A percentile compares a stretch with the other conserved stretches of the same genome.
Conservation (phyloP, 495 filamentous ascomycete species). For the Pyrenopolyporus hunteri region DNA sequence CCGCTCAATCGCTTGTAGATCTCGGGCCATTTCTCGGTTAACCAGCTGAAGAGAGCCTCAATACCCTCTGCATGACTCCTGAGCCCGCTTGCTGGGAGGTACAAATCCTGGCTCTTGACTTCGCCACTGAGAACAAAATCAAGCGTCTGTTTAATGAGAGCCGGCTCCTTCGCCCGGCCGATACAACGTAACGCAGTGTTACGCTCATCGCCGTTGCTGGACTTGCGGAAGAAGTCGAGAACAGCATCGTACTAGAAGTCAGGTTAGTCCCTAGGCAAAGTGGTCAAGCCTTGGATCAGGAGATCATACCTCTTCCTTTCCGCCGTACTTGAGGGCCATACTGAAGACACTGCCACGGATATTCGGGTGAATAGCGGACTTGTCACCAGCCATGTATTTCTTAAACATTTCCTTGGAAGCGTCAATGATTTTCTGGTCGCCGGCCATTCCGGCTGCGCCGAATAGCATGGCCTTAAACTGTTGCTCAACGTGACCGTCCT, state of each 20-base stretch:
- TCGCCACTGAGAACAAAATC: constrained; percentile 75
- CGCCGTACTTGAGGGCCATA: constrained; percentile 74
- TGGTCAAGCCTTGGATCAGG: too few relatives aligned
- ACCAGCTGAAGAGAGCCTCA: constrained; percentile 79
- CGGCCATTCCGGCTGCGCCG: constrained; percentile 66
- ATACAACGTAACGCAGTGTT: constrained; percentile 91
- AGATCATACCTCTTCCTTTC: constrained; percentile 75
- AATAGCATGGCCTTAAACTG: constrained; percentile 81
- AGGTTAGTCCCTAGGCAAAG: too few relatives aligned
- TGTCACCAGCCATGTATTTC: constrained; percentile 70
- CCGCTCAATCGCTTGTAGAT: constrained; percentile 70
- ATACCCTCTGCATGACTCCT: constrained; percentile 80
- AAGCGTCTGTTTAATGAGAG: constrained; percentile 82
- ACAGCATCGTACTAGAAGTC: constrained; percentile 71
- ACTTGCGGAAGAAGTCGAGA: constrained; percentile 80
- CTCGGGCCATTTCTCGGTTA: constrained; percentile 84
- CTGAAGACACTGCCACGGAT: constrained; percentile 72
- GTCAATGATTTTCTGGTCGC: constrained; percentile 64
- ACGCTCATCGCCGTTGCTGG: constrained; percentile 89
- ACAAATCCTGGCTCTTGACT: constrained; percentile 96
- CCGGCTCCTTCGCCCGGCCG: constrained; percentile 75
- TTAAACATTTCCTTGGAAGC: constrained; percentile 77
- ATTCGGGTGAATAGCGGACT: constrained; percentile 73
- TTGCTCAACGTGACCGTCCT: constrained; percentile 86
- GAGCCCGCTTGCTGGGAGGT: constrained; percentile 81